A percentile compares a stretch with the other conserved stretches of the same genome.
Conservation (phyloP, 805 yeast genomes). For the Isabelozyma gotoi region DNA sequence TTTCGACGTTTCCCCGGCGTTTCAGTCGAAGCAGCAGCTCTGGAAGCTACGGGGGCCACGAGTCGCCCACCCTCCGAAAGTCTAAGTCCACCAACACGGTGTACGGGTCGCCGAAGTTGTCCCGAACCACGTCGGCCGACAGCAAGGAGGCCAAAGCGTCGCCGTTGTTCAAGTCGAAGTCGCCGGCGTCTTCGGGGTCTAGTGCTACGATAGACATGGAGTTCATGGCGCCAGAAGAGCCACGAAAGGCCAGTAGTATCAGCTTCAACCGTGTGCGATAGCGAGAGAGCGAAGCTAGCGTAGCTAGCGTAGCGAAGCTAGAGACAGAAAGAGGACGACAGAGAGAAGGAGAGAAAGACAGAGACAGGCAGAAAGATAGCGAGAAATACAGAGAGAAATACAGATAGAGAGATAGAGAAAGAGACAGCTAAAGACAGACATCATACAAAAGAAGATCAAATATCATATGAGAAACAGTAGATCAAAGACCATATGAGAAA, state of each 20-base stretch:
- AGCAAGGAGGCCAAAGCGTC: not conserved
- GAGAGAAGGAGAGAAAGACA: too few species aligned
- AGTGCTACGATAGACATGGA: not conserved
- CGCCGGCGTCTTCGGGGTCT: not conserved
- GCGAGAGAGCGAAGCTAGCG: not conserved
- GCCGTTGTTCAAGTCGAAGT: not conserved
- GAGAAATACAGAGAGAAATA: too few species aligned
- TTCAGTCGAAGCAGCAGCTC: constrained; percentile 1
- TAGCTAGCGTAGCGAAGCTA: too few species aligned
- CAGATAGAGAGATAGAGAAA: too few species aligned
- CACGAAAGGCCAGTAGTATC: constrained; percentile 17
- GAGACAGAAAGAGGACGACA: too few species aligned
- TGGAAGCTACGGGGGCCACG: not conserved
- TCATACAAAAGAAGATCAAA: too few species aligned
- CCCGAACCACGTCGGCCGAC: not conserved
- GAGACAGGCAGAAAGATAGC: too few species aligned
- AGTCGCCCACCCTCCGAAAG: constrained; percentile 13
- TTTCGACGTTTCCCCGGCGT: not conserved
- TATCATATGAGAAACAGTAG: too few species aligned
- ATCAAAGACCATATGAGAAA: too few species aligned
- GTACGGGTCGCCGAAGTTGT: not conserved
- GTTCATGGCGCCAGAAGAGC: not conserved
- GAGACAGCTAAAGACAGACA: too few species aligned
- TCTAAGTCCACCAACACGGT: constrained; percentile 16
- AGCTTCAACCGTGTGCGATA: constrained; percentile 22